Conservation (phyloP, 139 green algal genomes). For the Eudorina sp. region DNA sequence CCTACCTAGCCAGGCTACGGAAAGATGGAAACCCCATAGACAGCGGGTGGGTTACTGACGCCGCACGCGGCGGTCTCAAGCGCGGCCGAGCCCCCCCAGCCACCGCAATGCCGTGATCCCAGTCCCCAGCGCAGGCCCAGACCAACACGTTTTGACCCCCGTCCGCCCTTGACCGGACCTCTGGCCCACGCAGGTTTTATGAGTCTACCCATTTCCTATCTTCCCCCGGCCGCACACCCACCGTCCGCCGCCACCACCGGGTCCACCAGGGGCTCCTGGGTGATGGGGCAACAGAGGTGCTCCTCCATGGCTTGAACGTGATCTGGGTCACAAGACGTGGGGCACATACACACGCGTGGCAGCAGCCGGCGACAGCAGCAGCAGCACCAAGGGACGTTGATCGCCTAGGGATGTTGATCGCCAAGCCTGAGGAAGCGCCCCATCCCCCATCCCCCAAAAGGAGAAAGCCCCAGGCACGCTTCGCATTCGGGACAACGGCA, state of each 20-base stretch:
- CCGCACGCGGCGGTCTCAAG: no score
- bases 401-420: no score
- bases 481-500: background rate
- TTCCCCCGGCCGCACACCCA: background rate
- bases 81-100: no score
- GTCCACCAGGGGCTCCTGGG: slow-evolving; percentile 58
- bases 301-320: background rate
- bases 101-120: background rate
- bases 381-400: no score
- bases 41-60: no score
- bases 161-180: no score
- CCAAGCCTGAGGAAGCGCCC: no score
- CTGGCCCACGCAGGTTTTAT: no score
- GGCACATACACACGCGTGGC: background rate
- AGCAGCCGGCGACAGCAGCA: no score
- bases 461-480: background rate
- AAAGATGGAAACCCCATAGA: no score
- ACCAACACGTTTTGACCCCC: background rate
- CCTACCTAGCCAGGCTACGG: no score
- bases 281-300: slow-evolving; percentile 62
- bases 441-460: no score
- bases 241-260: slow-evolving; percentile 67
- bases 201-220: background rate
- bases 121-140: background rate
- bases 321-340: background rate